Evolutionary conservation across 2,329 filamentous ascomycete genomes (phyloP).

Genomic region (Coniochaeta sp.): DNA sequence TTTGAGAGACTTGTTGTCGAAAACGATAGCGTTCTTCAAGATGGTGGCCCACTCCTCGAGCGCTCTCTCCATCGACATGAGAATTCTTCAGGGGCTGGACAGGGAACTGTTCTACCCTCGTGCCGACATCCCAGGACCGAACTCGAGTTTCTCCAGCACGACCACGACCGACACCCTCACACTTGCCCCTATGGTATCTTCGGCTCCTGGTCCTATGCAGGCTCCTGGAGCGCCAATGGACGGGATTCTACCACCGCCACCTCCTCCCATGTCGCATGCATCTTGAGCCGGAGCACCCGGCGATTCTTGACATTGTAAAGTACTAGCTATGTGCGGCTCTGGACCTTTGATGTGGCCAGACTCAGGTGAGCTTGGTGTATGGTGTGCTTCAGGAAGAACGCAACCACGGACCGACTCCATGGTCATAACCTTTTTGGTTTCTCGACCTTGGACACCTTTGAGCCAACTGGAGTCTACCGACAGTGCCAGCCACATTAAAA

Average conservation of each 20-base stretch:
- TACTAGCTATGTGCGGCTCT: too few species aligned
- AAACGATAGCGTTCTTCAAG: conserved; percentile 70
- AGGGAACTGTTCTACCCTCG: conserved; percentile 24
- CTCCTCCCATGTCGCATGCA: background rate
- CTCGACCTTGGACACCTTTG: too few species aligned
- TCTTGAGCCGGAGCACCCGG: background rate
- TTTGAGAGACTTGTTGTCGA: conserved; percentile 55
- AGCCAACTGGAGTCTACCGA: too few species aligned
- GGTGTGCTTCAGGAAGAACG: too few species aligned
- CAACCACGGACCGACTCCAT: too few species aligned
- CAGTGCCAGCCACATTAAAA: too few species aligned
- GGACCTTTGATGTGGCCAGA: too few species aligned
- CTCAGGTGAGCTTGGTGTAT: too few species aligned
- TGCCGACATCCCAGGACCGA: conserved; percentile 4
- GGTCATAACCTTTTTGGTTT: too few species aligned
- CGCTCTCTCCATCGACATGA: conserved; percentile 64
- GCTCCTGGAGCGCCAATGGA: conserved; percentile 5
- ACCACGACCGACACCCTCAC: conserved; percentile 6
- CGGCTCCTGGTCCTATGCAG: conserved; percentile 5
- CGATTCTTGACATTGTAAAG: too few species aligned
- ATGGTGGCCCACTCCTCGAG: conserved; percentile 66
- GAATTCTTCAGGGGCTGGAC: conserved; percentile 57
- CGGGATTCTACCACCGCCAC: background rate
- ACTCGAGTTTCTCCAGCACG: conserved; percentile 14
- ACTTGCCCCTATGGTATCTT: background rate